Evolutionary conservation across 2,329 filamentous ascomycete genomes (phyloP).

Genomic region (Pseudocercospora vitis): DNA sequence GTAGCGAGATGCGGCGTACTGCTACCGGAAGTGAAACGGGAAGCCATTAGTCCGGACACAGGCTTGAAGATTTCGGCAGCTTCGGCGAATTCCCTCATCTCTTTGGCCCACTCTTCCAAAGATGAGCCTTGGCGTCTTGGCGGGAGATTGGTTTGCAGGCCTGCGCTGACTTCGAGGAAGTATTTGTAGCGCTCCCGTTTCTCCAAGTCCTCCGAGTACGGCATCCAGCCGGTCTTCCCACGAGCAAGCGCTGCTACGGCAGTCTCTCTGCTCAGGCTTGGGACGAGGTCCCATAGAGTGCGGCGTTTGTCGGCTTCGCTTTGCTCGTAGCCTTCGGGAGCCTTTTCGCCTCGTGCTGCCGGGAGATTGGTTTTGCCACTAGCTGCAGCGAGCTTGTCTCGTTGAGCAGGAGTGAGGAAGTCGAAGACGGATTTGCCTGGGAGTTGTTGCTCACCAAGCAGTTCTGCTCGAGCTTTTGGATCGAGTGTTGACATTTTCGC

Average conservation of each 20-base stretch:
- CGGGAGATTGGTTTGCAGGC: constrained; percentile 59
- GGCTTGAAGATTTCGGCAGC: constrained; percentile 83
- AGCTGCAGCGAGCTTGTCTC: constrained; percentile 71
- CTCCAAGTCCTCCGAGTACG: constrained; percentile 76
- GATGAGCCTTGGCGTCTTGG: constrained; percentile 53
- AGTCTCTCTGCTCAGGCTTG: constrained; percentile 43
- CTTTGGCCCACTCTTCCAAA: constrained; percentile 74
- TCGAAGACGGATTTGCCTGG: constrained; percentile 96
- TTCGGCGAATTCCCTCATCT: constrained; percentile 74
- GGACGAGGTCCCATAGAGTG: constrained; percentile 52
- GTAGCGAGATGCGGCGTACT: constrained; percentile 40
- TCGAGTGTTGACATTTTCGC: constrained; percentile 75
- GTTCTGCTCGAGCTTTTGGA: constrained; percentile 70
- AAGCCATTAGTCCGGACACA: constrained; percentile 88
- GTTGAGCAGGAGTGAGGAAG: constrained; percentile 75
- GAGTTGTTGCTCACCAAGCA: constrained; percentile 76
- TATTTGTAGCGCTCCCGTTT: constrained; percentile 79
- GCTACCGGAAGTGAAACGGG: constrained; percentile 71
- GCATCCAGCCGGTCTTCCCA: constrained; percentile 65
- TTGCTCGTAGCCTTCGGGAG: constrained; percentile 62
- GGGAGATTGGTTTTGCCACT: constrained; percentile 78
- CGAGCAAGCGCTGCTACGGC: constrained; percentile 51
- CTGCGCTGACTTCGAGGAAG: constrained; percentile 77
- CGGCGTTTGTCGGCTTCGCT: constrained; percentile 64
- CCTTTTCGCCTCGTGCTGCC: constrained; percentile 70